Base-by-base conservation (phyloP, 2,329 filamentous ascomycete genomes). In the Decorospora gaudefroyi region DNA sequence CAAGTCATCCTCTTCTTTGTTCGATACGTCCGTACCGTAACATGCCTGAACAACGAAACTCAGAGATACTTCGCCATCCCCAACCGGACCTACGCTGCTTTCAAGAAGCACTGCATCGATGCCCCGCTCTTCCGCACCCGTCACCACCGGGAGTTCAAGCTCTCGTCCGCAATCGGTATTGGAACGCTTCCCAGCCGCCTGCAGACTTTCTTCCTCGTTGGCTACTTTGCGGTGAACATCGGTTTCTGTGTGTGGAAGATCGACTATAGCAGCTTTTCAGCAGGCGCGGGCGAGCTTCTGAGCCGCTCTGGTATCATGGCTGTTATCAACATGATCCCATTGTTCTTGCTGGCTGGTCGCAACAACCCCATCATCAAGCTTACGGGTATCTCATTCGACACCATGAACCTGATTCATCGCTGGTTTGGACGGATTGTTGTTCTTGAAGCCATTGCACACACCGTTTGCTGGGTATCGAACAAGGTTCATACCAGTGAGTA, bases 391-490 rank as follows among this genome's bases (percentile, higher is more conserved):
- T 88, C 85, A 3, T 92, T 90, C 68, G 87, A 92, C 68, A 89
- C 86, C 1, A 90, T 88, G 77, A 92, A 91, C 73, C 72, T 92
- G 49, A 76, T 91, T 45, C 87, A 92, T 70, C 81, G 88, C 50
- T 91, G 87, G 87, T 80, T 90, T 51, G 87, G 87, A 57, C 83
- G 87, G 26, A 88, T 90, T 47, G 85, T 87, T 17, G 78, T 86
- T 12, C 71, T 88, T 10, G 86, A 92, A 67, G 77, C 83, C 7
- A 56, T 90, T 27, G 74, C 79, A 19, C 87, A 91, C 70, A 82
- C 81, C 1, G 62, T 82, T 26, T 79, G 84, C 37, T 88, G 77
- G 70, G 77, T 81, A 50, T 58, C 71, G 19, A 68, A 63, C 53
- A 75, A 74, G 53, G 68, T 76, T 8, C 59, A 69, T 12, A 61